phyloP scores from a whole-genome alignment of 2,329 filamentous ascomycete species.

The Colletotrichum sojae region DNA sequence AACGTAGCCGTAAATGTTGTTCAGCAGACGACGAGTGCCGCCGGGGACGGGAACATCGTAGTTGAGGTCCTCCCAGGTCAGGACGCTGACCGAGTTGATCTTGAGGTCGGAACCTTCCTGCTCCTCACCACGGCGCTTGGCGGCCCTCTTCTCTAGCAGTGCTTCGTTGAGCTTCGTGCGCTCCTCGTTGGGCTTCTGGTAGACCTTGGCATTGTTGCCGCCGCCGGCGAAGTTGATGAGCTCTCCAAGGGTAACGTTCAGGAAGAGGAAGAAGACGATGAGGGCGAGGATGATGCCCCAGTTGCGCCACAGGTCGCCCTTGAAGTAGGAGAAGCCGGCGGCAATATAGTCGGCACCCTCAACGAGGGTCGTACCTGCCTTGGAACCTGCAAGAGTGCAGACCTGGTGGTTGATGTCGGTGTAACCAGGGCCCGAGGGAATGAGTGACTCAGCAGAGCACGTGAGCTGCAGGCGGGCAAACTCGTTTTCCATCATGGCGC shows the following conservation, averaged over 20 bases:
- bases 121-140: conserved; percentile 64
- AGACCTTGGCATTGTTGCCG: conserved; percentile 85
- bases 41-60: conserved; percentile 78
- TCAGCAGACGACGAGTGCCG: conserved; percentile 69
- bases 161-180: conserved; percentile 75
- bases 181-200: conserved; percentile 78
- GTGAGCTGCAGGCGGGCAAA: conserved; percentile 78
- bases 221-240: conserved; percentile 83
- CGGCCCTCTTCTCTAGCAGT: conserved; percentile 71
- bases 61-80: conserved; percentile 89
- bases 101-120: conserved; percentile 65
- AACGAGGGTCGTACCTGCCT: conserved; percentile 74
- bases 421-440: conserved; percentile 81
- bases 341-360: conserved; percentile 79
- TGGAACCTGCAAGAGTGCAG: conserved; percentile 83
- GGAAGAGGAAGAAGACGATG: conserved; percentile 80
- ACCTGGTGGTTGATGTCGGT: conserved; percentile 81
- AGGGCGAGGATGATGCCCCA: conserved; percentile 85
- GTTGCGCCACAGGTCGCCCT: conserved; percentile 83
- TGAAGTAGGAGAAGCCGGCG: conserved; percentile 76
- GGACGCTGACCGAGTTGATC: conserved; percentile 74
- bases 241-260: conserved; percentile 86
- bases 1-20: conserved; percentile 76
- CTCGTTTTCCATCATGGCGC: conserved; percentile 88
- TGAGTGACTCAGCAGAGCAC: conserved; percentile 76